Conservation (phyloP, 257 asterid species). For the Nicotiana otophora region DNA sequence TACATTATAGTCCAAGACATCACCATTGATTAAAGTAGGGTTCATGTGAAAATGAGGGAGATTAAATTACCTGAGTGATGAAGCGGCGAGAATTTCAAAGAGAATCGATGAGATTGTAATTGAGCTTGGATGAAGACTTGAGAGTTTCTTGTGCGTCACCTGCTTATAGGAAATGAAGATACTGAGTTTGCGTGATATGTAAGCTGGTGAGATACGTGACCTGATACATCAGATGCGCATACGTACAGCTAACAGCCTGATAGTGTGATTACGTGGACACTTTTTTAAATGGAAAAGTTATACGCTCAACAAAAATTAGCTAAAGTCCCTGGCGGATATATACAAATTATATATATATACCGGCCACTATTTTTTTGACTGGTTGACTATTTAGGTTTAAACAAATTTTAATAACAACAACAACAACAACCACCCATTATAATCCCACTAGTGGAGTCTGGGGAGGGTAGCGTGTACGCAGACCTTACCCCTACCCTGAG, state of each 20-base stretch:
- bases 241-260: background rate
- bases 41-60: background rate
- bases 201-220: conserved; percentile 2
- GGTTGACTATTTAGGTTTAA: too few relatives aligned
- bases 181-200: conserved; percentile 4
- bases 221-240: background rate
- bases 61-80: background rate
- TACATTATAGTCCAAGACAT: background rate
- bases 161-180: background rate
- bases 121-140: background rate
- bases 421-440: too few relatives aligned
- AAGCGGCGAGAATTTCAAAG: background rate
- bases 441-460: too few relatives aligned
- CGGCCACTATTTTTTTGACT: too few relatives aligned
- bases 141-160: background rate
- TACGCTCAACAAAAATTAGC: too few relatives aligned
- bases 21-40: background rate
- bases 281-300: too few relatives aligned
- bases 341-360: too few relatives aligned
- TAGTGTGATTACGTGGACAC: too few relatives aligned
- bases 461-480: too few relatives aligned
- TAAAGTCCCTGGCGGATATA: too few relatives aligned
- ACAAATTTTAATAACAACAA: too few relatives aligned
- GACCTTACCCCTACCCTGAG: too few relatives aligned
- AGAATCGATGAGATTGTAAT: background rate